phyloP scores from a whole-genome alignment of 805 yeast species.

The Zygoascus flipseniorum region DNA sequence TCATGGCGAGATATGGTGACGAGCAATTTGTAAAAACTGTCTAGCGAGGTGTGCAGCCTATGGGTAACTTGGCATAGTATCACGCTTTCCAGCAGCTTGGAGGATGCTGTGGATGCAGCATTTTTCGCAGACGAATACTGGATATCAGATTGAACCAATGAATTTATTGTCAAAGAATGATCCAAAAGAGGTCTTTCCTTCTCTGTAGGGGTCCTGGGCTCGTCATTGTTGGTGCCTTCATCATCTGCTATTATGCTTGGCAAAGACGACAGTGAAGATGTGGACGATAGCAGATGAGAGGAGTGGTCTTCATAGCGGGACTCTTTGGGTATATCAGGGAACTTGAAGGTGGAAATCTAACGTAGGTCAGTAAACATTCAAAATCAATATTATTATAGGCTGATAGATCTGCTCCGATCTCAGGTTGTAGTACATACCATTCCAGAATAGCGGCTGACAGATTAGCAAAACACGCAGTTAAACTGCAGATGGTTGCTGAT shows the following conservation, averaged over 20 bases:
- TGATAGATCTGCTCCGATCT: too few relatives aligned
- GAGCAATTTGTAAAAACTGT: slow-evolving; percentile 4
- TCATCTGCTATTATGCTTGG: neutral
- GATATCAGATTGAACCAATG: slow-evolving; percentile 11
- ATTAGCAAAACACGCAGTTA: too few relatives aligned
- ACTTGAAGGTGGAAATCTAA: slow-evolving; percentile 1
- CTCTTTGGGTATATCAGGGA: slow-evolving; percentile 3
- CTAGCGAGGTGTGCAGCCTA: slow-evolving; percentile 12
- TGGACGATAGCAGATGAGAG: neutral
- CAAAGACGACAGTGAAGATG: neutral
- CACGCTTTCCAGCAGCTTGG: slow-evolving; percentile 10
- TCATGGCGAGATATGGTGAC: slow-evolving; percentile 11
- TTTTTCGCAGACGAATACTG: slow-evolving; percentile 5
- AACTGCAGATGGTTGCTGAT: too few relatives aligned
- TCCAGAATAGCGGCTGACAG: too few relatives aligned
- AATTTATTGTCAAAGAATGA: slow-evolving; percentile 8
- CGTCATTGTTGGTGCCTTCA: neutral
- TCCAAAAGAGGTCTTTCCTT: neutral
- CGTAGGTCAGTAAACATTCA: neutral
- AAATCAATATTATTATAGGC: neutral
- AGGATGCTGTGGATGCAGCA: slow-evolving; percentile 9
- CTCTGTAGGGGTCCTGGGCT: neutral
- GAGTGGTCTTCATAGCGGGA: neutral
- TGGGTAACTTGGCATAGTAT: slow-evolving; percentile 13
- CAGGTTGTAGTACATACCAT: too few relatives aligned